Evolutionary conservation across 2,329 filamentous ascomycete species (phyloP).

Genomic region (Penicillium sp.): DNA sequence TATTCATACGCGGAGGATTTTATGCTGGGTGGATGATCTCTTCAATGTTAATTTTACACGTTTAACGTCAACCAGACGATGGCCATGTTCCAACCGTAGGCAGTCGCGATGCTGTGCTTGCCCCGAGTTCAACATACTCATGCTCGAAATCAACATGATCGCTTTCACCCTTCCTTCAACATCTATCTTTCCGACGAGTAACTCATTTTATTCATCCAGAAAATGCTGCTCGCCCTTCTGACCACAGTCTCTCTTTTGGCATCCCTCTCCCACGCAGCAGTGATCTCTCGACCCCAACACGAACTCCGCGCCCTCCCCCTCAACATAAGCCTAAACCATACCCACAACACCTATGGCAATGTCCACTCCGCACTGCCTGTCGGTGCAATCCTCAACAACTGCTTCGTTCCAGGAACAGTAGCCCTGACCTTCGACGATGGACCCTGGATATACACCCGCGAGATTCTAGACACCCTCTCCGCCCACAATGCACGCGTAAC

Average conservation of each 20-base stretch:
- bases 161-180: background rate
- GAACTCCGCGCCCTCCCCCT: background rate
- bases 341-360: background rate
- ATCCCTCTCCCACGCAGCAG: slow-evolving; percentile 1
- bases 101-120: slow-evolving; percentile 1
- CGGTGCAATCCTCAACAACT: slow-evolving; percentile 46
- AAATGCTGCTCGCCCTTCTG: slow-evolving; percentile 2
- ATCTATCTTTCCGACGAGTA: background rate
- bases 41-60: background rate
- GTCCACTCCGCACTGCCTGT: slow-evolving; percentile 16
- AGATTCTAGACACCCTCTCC: slow-evolving; percentile 57
- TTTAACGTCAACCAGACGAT: background rate
- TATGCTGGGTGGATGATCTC: background rate
- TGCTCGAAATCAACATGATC: background rate
- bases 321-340: background rate
- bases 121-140: background rate
- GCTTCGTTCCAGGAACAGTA: slow-evolving; percentile 51
- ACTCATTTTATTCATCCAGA: background rate
- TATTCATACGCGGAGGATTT: slow-evolving; percentile 19
- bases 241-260: slow-evolving; percentile 5
- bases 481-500: slow-evolving; percentile 60
- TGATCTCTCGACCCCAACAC: background rate
- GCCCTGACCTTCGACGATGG: slow-evolving; percentile 67
- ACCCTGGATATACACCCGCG: slow-evolving; percentile 57
- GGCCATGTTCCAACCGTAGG: background rate